Percentiles rank a stretch among this genome's conserved stretches.
phyloP scores from a whole-genome alignment of 441 rosid genomes.

The Kokia cookei region DNA sequence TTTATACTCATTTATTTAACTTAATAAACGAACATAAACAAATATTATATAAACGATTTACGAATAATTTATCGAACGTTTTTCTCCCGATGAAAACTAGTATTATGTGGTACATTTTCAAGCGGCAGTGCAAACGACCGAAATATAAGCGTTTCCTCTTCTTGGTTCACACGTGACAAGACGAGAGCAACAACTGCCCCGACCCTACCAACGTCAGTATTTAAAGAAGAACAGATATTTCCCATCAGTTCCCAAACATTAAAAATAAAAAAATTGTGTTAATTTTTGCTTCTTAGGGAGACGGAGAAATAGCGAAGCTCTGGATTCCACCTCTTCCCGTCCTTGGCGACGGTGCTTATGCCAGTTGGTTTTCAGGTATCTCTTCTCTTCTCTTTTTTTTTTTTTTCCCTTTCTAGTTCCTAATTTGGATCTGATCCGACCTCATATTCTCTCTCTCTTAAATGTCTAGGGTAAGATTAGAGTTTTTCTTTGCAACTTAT shows the following conservation, averaged over 20 bases:
- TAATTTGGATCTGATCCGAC: slow-evolving; percentile 20
- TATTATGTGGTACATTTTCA: too few relatives aligned
- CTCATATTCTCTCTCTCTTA: neutral
- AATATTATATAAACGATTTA: too few relatives aligned
- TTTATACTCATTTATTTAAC: too few relatives aligned
- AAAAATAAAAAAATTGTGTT: neutral
- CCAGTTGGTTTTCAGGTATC: slow-evolving; percentile 69
- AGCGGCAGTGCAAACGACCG: neutral
- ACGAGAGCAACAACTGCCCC: slow-evolving; percentile 10
- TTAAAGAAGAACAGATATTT: neutral
- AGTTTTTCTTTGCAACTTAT: neutral
- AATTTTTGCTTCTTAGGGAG: neutral
- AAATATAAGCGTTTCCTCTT: neutral
- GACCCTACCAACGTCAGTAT: neutral
- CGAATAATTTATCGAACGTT: too few relatives aligned
- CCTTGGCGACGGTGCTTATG: slow-evolving; percentile 75
- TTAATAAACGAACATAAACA: too few relatives aligned
- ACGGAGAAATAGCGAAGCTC: slow-evolving; percentile 35
- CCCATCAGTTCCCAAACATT: neutral
- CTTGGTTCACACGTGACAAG: neutral
- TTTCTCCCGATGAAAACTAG: too few relatives aligned
- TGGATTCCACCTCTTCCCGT: slow-evolving; percentile 66
- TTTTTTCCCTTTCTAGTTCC: neutral
- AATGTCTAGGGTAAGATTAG: neutral
- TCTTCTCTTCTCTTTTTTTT: neutral